Base-by-base conservation (phyloP, 2,329 filamentous ascomycete species). In the Daldinia eschscholtzii region DNA sequence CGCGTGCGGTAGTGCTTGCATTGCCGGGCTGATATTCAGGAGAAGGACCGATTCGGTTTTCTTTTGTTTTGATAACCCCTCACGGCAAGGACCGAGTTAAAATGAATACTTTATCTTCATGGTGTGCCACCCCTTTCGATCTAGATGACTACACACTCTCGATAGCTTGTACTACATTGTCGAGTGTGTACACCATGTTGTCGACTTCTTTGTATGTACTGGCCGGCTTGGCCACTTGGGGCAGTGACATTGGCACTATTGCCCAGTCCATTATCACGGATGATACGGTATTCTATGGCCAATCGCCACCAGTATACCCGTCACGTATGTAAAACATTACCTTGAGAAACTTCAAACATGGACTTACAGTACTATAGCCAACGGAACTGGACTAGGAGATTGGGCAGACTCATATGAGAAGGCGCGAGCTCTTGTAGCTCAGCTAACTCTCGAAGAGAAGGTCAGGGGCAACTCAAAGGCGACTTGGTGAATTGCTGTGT, bases 401-500 rank as follows among this genome's bases (percentile, higher is more conserved):
- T 83, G 82, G 82, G 68, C 78, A 6, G 55, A 70, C n/a, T 78
- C 81, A 28, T 81, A 81, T 65, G 48, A 67, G 1, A 75, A 76
- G 23, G 81, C 82, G 12, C 73, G 68, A n/a, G 72, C 65, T 1
- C 70, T 82, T 6, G 80, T 83, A 13, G 73, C 76, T 4, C 74
- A 80, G 67, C 76, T 83, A 74, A 83, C 79, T 1, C 67, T 80
- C 7, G 79, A 80, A 44, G 81, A 83, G 57, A 82, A 81, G 75
- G 76, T 75, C 10, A 10, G 44, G 3, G 9, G 4, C 12, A 56
- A 37, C 23, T 9, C 30, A 37, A 9, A 9, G 10, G 44, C 3
- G 7, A 41, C 4, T 42, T 28, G 4, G 33, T 30, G 6, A 57
- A 33, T 20, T n/a, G 30, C 23, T 20, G 30, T 23, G 1, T 52